Evolutionary conservation across 1,284 basidiomycete species (phyloP), one percentile per base, ranked within the genome.

Genomic region (Marasmius sp.): DNA sequence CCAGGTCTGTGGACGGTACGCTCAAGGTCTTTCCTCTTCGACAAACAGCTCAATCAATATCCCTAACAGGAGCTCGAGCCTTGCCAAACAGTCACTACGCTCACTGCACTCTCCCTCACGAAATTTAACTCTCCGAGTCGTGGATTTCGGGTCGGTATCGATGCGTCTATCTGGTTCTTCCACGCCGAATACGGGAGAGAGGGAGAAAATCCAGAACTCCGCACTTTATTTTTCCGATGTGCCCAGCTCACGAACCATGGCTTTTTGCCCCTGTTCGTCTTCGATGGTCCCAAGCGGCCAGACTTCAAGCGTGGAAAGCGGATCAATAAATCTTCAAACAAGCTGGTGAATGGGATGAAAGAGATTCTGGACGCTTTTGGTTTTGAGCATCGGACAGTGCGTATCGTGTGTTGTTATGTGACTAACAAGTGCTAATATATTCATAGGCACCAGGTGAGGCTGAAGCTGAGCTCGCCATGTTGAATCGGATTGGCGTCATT

Each of bases 381-480:
- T 0, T 93, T 94, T 66, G 91, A 95, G 70, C 94, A 89, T 86
- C 82, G 88, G 71, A 87, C 84, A 71, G 91, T 91, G 67, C 67
- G 87, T 77, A 38, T 20, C 9, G 27, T 51, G 37, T 33, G 37
- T 20, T 59, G 2, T 22, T 47, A 18, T 18, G 37, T 16, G 18
- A 36, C 0, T 14, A 51, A 61, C 47, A 20, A 6, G 33, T 51
- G 57, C 58, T 58, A 51, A 18, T 49, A 22, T 34, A 43, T 37
- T 39, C 50, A 50, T 64, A 92, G 86, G 97, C 97, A 6, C 93
- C 93, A 0, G 97, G 94, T 11, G 97, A 98, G 75, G 97, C 97
- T 0, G 97, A 99, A 74, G 97, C 97, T 0, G 97, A 99, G 71
- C 81, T 99, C 0, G 97, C 97, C 0, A 89, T 91, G 64, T 80